phyloP scores from a whole-genome alignment of 176 grass and related monocot species.

The Oryza punctata region DNA sequence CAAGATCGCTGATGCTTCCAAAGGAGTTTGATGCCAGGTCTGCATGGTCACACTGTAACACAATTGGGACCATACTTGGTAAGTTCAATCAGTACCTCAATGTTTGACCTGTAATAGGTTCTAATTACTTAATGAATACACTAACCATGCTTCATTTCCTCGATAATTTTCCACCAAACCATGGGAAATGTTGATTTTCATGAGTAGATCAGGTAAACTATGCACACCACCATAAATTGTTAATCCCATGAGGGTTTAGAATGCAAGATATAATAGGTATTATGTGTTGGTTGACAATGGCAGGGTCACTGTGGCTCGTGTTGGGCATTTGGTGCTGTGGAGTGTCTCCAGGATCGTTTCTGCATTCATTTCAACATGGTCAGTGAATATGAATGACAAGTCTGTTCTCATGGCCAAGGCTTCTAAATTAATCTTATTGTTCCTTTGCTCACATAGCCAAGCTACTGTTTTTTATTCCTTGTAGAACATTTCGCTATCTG shows the following conservation, averaged over 20 bases:
- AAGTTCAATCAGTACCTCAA: constrained; percentile 17
- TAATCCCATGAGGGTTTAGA: neutral
- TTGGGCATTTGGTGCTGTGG: constrained; percentile 94
- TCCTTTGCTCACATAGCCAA: constrained; percentile 18
- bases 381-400: constrained; percentile 16
- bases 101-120: neutral
- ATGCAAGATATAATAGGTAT: constrained; percentile 15
- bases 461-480: constrained; percentile 12
- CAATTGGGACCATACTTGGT: constrained; percentile 89
- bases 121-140: neutral
- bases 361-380: constrained; percentile 78
- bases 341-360: constrained; percentile 90
- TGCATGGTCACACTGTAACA: constrained; percentile 75
- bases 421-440: constrained; percentile 2
- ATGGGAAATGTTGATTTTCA: constrained; percentile 20
- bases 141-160: constrained; percentile 9
- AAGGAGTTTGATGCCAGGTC: constrained; percentile 79
- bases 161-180: constrained; percentile 5
- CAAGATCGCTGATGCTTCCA: constrained; percentile 55
- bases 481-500: constrained; percentile 86
- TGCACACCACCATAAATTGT: neutral
- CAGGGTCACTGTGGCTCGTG: constrained; percentile 96
- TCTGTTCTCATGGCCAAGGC: neutral
- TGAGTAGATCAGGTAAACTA: constrained; percentile 84
- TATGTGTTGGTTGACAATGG: constrained; percentile 19